Conservation (phyloP, 352 stramenopile genomes). For the Phytopythium vexans region DNA sequence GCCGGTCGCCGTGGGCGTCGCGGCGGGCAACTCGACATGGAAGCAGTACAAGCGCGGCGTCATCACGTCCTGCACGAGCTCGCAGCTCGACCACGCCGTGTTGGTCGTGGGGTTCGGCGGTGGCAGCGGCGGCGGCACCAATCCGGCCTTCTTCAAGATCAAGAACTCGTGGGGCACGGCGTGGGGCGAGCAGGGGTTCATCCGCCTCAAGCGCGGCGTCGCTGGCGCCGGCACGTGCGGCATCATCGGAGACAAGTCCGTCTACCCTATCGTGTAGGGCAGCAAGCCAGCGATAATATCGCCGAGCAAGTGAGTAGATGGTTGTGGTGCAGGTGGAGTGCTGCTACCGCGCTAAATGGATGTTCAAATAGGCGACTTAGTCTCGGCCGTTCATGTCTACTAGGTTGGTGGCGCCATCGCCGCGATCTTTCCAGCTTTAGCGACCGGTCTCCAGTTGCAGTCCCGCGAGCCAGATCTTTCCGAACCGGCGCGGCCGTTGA, state of each 20-base stretch:
- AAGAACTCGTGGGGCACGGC: conserved; percentile 96
- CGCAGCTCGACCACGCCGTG: conserved; percentile 97
- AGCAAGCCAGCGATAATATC: conserved; percentile 2
- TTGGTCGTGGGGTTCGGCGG: conserved; percentile 95
- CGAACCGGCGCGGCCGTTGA: too few relatives aligned
- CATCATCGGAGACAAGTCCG: conserved; percentile 50
- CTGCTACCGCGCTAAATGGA: too few relatives aligned
- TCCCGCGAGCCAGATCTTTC: too few relatives aligned
- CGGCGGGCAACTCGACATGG: conserved; percentile 93
- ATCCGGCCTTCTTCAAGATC: conserved; percentile 88
- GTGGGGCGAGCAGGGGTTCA: conserved; percentile 94
- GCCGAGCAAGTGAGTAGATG: not conserved
- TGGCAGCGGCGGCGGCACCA: conserved; percentile 14
- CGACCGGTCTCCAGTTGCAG: too few relatives aligned
- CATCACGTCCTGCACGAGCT: conserved; percentile 67
- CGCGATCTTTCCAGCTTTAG: too few relatives aligned
- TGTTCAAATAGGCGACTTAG: too few relatives aligned
- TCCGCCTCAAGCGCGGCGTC: conserved; percentile 87
- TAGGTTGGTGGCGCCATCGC: too few relatives aligned
- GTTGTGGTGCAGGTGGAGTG: not conserved
- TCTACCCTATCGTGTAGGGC: conserved; percentile 50
- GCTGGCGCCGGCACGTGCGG: conserved; percentile 42
- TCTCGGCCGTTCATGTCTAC: too few relatives aligned
- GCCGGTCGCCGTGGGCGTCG: conserved; percentile 94
- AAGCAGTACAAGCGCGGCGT: conserved; percentile 97